These are phyloP conservation scores for Suillus weaverae DNA, from an alignment of 768 basidiomycete species.

Conservation along the genomic window DNA sequence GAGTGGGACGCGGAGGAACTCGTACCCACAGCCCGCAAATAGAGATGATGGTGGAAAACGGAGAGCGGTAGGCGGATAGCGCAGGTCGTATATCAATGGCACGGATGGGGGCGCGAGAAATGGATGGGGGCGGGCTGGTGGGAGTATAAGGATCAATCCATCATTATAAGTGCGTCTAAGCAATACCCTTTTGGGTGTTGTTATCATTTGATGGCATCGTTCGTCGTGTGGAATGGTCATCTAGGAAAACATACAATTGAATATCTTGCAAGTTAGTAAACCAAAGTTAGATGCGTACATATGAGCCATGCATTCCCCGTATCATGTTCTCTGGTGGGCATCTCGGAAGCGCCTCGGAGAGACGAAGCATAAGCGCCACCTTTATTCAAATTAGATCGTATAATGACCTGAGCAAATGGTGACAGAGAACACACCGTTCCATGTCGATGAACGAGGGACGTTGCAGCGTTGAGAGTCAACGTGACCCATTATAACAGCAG, in stretches of 20 bases:
- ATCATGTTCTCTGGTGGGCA: neutral
- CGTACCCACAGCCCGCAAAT: neutral
- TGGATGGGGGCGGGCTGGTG: neutral
- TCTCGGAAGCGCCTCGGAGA: neutral
- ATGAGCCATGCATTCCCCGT: neutral
- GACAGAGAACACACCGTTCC: neutral
- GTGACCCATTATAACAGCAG: neutral
- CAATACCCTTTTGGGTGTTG: neutral
- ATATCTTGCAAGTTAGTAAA: neutral
- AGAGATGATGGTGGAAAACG: conserved; percentile 6
- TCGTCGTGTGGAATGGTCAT: neutral
- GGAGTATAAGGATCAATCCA: neutral
- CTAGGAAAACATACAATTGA: neutral
- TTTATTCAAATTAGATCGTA: neutral
- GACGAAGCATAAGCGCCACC: neutral
- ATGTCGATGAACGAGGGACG: neutral
- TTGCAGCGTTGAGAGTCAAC: neutral
- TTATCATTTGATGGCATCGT: neutral
- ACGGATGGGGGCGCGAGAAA: neutral
- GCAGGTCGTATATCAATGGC: conserved; percentile 9
- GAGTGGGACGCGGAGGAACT: conserved; percentile 3
- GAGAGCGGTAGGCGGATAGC: neutral
- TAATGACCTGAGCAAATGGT: neutral
- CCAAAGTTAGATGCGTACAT: neutral
- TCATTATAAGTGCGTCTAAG: neutral